These are phyloP conservation scores for Bryoglossum gracile DNA, from an alignment of 495 filamentous ascomycete genomes.

Conservation along the genomic window DNA sequence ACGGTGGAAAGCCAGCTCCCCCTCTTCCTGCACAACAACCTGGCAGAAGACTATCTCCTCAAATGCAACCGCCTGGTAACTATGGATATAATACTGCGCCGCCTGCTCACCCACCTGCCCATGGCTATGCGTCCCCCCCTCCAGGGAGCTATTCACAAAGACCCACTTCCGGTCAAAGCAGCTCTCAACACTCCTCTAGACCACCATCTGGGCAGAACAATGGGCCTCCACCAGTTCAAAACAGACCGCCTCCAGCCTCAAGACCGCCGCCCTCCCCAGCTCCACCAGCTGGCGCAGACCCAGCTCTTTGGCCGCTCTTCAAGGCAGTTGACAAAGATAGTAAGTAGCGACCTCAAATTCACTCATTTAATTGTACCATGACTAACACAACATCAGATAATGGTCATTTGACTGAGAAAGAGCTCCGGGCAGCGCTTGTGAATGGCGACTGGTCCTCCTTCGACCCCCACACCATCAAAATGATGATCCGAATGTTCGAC, in stretches of 20 bases:
- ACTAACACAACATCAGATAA: slow-evolving; percentile 52
- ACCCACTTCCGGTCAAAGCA: slow-evolving; percentile 32
- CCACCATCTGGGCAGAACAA: background rate
- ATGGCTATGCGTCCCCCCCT: slow-evolving; percentile 32
- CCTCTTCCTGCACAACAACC: slow-evolving; percentile 18
- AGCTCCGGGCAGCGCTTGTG: slow-evolving; percentile 86
- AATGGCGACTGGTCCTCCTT: slow-evolving; percentile 95
- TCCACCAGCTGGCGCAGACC: slow-evolving; percentile 58
- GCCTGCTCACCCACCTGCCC: slow-evolving; percentile 11
- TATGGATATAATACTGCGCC: slow-evolving; percentile 19
- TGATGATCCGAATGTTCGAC: slow-evolving; percentile 99
- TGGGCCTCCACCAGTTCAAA: background rate
- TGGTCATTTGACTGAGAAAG: slow-evolving; percentile 76
- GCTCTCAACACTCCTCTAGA: slow-evolving; percentile 40
- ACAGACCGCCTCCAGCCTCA: slow-evolving; percentile 16
- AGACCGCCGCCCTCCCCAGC: slow-evolving; percentile 46
- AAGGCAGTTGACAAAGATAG: slow-evolving; percentile 81
- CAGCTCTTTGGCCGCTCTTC: slow-evolving; percentile 77
- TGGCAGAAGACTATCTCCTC: slow-evolving; percentile 16
- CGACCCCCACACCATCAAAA: slow-evolving; percentile 90
- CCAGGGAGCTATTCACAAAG: slow-evolving; percentile 36
- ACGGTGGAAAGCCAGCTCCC: slow-evolving; percentile 29
- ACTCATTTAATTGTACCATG: too few species aligned
- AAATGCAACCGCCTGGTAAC: slow-evolving; percentile 22
- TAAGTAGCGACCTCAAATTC: too few species aligned